phyloP scores from a whole-genome alignment of 495 filamentous ascomycete genomes.

The Baudoinia panamericana region DNA sequence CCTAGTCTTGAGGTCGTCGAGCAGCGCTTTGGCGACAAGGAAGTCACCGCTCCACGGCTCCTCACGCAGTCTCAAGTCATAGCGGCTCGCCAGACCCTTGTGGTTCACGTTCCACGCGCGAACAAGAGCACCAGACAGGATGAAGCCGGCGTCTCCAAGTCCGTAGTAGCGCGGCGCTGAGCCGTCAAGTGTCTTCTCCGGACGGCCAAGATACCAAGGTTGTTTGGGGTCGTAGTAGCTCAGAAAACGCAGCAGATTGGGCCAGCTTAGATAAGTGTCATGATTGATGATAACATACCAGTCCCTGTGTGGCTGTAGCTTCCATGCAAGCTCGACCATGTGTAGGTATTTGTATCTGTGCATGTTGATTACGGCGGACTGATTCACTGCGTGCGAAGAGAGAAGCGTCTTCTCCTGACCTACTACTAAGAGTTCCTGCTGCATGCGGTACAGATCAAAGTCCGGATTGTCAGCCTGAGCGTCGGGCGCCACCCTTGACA shows the following conservation, averaged over 20 bases:
- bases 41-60: constrained; percentile 14
- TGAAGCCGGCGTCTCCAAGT: constrained; percentile 42
- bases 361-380: constrained; percentile 35
- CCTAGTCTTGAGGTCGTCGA: constrained; percentile 10
- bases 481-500: constrained; percentile 28
- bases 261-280: constrained; percentile 53
- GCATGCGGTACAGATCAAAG: constrained; percentile 31
- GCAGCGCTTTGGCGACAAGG: constrained; percentile 13
- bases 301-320: constrained; percentile 34
- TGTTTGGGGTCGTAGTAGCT: constrained; percentile 33
- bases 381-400: constrained; percentile 4
- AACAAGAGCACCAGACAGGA: constrained; percentile 39
- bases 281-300: constrained; percentile 58
- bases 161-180: constrained; percentile 31
- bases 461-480: constrained; percentile 29
- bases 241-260: constrained; percentile 43
- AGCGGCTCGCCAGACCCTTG: constrained; percentile 1
- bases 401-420: constrained; percentile 2
- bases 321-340: constrained; percentile 43
- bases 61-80: background rate
- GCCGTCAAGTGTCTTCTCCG: constrained; percentile 3
- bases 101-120: constrained; percentile 16
- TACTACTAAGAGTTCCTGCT: constrained; percentile 9
- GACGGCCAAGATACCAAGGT: constrained; percentile 43
- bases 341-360: constrained; percentile 61